Evolutionary conservation across 305 asterid genomes (phyloP), one percentile per base, ranked within the genome.

Genomic region (Fraxinus dipetala): DNA sequence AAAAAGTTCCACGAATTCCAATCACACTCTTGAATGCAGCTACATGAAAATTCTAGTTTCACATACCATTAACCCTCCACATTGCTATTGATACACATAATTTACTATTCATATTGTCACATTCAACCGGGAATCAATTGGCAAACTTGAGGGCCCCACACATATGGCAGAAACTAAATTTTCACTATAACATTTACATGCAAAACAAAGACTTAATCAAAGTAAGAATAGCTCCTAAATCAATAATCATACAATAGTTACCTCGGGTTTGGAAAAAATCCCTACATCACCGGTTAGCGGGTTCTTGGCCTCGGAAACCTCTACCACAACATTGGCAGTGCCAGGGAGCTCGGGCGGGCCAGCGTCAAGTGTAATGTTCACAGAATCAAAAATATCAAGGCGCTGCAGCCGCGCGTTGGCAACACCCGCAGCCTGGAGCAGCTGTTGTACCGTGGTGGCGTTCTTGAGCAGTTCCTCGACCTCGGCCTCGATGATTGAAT

Each of bases 291-390:
- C 97, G 20, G 90, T 83, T 10, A 95, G 81, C 59, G 95, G 93
- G 78, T 78, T 89, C 78, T 87, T 87, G 36, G 84, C 84, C 90
- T 96, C 99, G 1, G 87, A 83, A 77, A 96, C 97, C 85, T 91
- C 94, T 20, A 96, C 90, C 72, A 96, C 85, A 30, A 96, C 90
- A 70, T 96, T 96, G 13, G 97, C 91, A 1, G 98, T 93, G 20
- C 98, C 98, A 14, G 99, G 98, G 18, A 96, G 92, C 85, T 96
- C 98, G 34, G 90, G 91, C 11, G 99, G 99, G 0, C 99, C 99
- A 0, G 97, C 85, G 79, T 93, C 98, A 3, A 96, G 90, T 6
- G 95, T 91, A 72, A 96, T 89, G 61, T 65, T 89, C 72, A 93
- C 97, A 6, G 98, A 89, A 80, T 96, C 98, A 38, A 96, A 96